Base-by-base conservation (phyloP, 2,329 filamentous ascomycete species). In the Phialophora tarda region DNA sequence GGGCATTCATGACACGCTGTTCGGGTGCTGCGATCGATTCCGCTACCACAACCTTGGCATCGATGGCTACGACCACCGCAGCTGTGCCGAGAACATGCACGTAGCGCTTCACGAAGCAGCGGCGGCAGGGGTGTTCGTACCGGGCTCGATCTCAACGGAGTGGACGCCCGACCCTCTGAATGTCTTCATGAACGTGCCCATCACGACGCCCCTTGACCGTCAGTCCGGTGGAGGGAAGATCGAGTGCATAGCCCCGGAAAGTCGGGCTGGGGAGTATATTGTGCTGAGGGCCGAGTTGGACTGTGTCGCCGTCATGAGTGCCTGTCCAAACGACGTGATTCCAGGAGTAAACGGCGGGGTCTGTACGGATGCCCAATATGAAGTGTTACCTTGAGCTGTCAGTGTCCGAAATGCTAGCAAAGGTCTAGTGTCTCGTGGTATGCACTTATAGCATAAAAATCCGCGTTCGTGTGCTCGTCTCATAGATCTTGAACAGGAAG, bases 161-260 rank as follows among this genome's bases (percentile, higher is more conserved):
- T 72, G 54, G 47, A 65, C 65, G 12, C 79, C 79, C 1, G 78
- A 79, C 64, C 79, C 79, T 14, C 72, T 81, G 41, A 81, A 81
- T 65, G 68, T 81, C 14, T 81, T 80, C 67, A 81, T 81, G 79
- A 81, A 81, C 64, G 74, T 81, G 2, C 72, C 76, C 11, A 73
- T 79, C 26, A 55, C 26, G 17, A 57, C 63, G 10, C 14, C 24
- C 4, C 48, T 62, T 23, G 51, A 64, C 47, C 62, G 62, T 21
- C 32, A 59, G 17, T 65, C 55, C 47, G 77, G 78, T 2, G 71
- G 69, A 5, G 69, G 79, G 1, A 71, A 73, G 38, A 76, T 78
- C 59, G 62, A 69, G 23, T 66, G 59, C n/a, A 11, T 59, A 7
- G 41, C 70, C 4, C 78, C 78, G 0, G 74, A 72, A 14, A 79